Evolutionary conservation across 805 yeast genomes (phyloP).

Genomic region (Suhomyces pyralidae): DNA sequence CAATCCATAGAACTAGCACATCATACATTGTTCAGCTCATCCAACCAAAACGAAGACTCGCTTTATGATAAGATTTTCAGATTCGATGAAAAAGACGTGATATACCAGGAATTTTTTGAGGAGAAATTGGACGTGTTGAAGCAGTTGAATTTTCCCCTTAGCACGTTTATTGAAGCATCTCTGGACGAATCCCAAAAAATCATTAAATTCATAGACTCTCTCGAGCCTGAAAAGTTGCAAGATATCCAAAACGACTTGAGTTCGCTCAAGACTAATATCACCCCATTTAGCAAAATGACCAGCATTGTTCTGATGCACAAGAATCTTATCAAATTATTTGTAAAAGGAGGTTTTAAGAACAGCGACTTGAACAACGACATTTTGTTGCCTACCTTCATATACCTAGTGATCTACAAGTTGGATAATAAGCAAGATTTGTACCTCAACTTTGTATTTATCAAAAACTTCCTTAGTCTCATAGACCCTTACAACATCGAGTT

Average conservation of each 20-base stretch:
- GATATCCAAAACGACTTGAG: conserved; percentile 16
- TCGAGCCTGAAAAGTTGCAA: conserved; percentile 15
- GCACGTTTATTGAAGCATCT: conserved; percentile 26
- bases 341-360: conserved; percentile 16
- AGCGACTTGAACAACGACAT: conserved; percentile 36
- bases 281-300: conserved; percentile 33
- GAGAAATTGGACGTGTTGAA: conserved; percentile 30
- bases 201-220: conserved; percentile 14
- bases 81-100: conserved; percentile 38
- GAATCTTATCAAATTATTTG: conserved; percentile 16
- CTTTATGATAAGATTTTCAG: conserved; percentile 39
- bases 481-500: conserved; percentile 31
- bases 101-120: conserved; percentile 33
- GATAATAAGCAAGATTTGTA: conserved; percentile 24
- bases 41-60: conserved; percentile 24
- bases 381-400: conserved; percentile 39
- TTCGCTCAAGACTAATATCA: conserved; percentile 18
- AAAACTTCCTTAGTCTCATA: conserved; percentile 31
- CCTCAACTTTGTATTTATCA: conserved; percentile 36
- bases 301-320: conserved; percentile 33
- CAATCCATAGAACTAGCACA: conserved; percentile 35
- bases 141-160: conserved; percentile 24
- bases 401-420: conserved; percentile 29
- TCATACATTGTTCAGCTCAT: conserved; percentile 24
- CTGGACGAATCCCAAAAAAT: conserved; percentile 3